Base-by-base conservation (phyloP, 768 basidiomycete genomes). In the Pulveroboletus ravenelii region DNA sequence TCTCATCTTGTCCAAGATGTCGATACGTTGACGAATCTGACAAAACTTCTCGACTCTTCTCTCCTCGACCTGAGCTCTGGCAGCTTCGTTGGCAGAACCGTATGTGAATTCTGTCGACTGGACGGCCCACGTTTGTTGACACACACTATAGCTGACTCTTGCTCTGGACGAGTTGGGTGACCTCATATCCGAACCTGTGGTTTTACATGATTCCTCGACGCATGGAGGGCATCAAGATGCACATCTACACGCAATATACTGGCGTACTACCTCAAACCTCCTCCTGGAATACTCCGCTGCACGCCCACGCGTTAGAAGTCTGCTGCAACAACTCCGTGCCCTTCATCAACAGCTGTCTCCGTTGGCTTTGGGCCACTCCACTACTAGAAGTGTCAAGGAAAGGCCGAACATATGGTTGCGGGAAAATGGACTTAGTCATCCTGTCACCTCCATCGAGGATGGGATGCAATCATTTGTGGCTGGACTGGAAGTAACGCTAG, bases 281-380 rank as follows among this genome's bases (percentile, higher is more conserved):
- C 59, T 69, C 17, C 48, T 68, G 23, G 68, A 68, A 48, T 70
- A 68, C 48, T 64, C 66, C 5, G 65, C 64, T 25, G 57, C 60
- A 14, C 61, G 62, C 31, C 56, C 50, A 7, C 68, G 57, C 13
- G 53, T 48, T 14, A 53, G 47, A 46, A 51, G 32, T 30, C 12
- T 66, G 3, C 43, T 58, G 12, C 51, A 47, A 30, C 53, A 52
- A n/a, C 12, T 70, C 9, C 55, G 31, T 29, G 34, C 44, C 7
- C 44, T 62, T 5, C 64, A 56, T 29, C 58, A 10, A 32, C 51
- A 45, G 9, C 17, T 63, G 6, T 55, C 47, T 15, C 53, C 42
- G 3, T 44, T 46, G 12, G 20, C 39, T 15, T 35, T 27, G 3
- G n/a, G 20, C 23, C 29, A 32, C 6, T 44, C 17, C 7, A 30